Base-by-base conservation (phyloP, 495 filamentous ascomycete species). In the Penicillium steckii region DNA sequence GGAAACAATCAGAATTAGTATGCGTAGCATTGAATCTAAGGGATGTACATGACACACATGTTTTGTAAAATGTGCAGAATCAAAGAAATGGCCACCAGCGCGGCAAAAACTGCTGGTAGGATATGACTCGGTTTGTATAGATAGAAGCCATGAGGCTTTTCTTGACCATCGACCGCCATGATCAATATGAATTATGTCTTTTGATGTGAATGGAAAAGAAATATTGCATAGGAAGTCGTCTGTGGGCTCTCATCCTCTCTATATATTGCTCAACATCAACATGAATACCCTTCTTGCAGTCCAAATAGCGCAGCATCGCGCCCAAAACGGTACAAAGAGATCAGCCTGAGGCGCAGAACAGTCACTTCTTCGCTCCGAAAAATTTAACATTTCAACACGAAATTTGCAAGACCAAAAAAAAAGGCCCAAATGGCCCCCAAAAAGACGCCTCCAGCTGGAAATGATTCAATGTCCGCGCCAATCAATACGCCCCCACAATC, bases 41-140 rank as follows among this genome's bases (percentile, higher is more conserved):
- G 3, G 7, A 19, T 24, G 2, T 15, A 15, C 17, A 45, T 21
- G 15, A 50, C 65, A 38, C 43, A 74, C 67, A 66, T 67, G 38
- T 74, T 76, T 40, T 76, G 73, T 48, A 65, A 75, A 21, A 63
- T 51, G 38, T 76, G 73, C 7, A 66, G 21, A 0, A 69, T 12
- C 15, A 70, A 46, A 0, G 72, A 75, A 22, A 68, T 6, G 17
- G 63, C 64, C 4, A 74, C 60, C 4, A 75, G 25, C 3, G 52
- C 64, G 4, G 72, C 67, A 49, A 77, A 77, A 13, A 72, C 55
- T 0, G 62, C 63, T 2, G 72, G 71, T n/a, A 73, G 48, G 2
- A 66, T 56, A 64, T 75, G 69, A 53, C 68, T 74, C 6, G 73
- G 70, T 3, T 52, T 35, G 52, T 73, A 77, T 32, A 46, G 46